Percentiles rank a stretch among this genome's conserved stretches.
Conservation (phyloP, 768 basidiomycete species). For the Rhizopogon salebrosus region DNA sequence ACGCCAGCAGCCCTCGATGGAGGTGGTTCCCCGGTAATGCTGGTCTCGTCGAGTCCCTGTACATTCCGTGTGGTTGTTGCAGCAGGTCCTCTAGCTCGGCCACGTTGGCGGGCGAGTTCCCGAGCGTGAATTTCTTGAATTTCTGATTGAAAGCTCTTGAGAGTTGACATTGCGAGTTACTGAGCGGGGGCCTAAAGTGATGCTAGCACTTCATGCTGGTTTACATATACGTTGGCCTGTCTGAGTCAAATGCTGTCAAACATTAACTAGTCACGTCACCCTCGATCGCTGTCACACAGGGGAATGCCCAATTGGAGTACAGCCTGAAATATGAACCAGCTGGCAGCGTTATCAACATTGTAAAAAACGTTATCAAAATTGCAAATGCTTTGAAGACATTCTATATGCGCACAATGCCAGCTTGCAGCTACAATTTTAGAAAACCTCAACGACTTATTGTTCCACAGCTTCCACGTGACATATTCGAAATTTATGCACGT, state of each 20-base stretch:
- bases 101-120: slow-evolving; percentile 61
- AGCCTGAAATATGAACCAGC: no score
- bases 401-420: no score
- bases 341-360: no score
- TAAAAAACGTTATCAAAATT: no score
- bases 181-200: neutral
- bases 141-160: slow-evolving; percentile 52
- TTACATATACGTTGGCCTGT: neutral
- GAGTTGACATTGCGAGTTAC: slow-evolving; percentile 21
- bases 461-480: no score
- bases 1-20: slow-evolving; percentile 33
- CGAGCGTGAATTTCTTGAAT: slow-evolving; percentile 73
- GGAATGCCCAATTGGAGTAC: neutral
- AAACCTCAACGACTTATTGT: no score
- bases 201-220: neutral
- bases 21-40: neutral
- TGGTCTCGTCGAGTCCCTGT: neutral
- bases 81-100: slow-evolving; percentile 7
- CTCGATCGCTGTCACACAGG: slow-evolving; percentile 1
- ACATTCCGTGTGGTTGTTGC: slow-evolving; percentile 9
- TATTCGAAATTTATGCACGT: no score
- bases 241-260: neutral
- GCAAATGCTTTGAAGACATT: no score
- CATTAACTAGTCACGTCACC: neutral
- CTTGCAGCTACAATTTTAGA: no score